Evolutionary conservation across 495 filamentous ascomycete genomes (phyloP).

Genomic region (Terfezia boudieri): DNA sequence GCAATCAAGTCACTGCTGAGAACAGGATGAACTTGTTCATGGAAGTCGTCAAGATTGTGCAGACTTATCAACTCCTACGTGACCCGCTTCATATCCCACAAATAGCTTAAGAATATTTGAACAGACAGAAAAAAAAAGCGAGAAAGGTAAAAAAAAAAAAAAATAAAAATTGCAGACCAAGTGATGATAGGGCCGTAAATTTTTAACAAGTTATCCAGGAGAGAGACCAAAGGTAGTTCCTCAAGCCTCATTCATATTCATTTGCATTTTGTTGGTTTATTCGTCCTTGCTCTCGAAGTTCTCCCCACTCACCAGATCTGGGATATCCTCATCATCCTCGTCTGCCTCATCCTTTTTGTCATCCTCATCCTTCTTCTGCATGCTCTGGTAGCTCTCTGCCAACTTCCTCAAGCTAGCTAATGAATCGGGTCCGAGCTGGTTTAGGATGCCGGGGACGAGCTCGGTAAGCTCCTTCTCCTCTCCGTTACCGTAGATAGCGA

Average conservation of each 20-base stretch:
- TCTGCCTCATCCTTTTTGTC: constrained; percentile 46
- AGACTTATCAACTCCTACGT: too few species aligned
- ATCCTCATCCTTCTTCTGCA: constrained; percentile 81
- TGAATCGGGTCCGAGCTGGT: constrained; percentile 94
- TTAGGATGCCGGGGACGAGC: constrained; percentile 96
- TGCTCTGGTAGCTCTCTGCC: constrained; percentile 96
- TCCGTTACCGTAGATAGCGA: constrained; percentile 95
- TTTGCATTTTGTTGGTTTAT: neutral
- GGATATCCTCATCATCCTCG: constrained; percentile 73
- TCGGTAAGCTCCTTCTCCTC: constrained; percentile 99
- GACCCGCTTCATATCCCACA: too few species aligned
- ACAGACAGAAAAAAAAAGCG: neutral
- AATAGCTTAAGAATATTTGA: too few species aligned
- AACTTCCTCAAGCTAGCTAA: constrained; percentile 96
- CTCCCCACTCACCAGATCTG: constrained; percentile 84
- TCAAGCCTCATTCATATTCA: too few species aligned
- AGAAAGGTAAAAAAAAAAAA: neutral
- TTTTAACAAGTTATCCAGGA: neutral
- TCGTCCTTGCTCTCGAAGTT: constrained; percentile 74
- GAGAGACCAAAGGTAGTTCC: too few species aligned
- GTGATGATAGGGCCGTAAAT: neutral
- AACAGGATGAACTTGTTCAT: too few species aligned
- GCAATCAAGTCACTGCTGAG: too few species aligned
- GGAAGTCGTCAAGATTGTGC: too few species aligned
- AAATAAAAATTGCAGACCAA: neutral